phyloP scores from a whole-genome alignment of 139 green algal species.

The Choricystis sp. region DNA sequence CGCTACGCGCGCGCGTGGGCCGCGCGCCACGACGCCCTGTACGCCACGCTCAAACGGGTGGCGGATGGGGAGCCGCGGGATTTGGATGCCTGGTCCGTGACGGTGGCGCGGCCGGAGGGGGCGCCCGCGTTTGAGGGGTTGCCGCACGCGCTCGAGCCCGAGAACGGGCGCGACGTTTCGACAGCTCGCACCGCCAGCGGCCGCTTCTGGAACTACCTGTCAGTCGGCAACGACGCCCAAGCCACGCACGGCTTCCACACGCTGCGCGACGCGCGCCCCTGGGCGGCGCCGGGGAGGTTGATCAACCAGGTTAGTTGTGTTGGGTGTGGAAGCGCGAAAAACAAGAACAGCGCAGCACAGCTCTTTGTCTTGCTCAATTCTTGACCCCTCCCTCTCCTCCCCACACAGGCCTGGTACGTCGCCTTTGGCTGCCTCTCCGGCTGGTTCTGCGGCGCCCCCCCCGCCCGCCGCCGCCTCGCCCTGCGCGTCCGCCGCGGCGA shows the following conservation, averaged over 20 bases:
- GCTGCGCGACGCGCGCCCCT: conserved; percentile 43
- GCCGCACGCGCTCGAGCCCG: conserved; percentile 22
- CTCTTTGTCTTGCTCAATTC: conserved; percentile 24
- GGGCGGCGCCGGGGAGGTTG: conserved; percentile 17
- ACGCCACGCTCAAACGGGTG: conserved; percentile 45
- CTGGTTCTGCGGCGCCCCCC: conserved; percentile 51
- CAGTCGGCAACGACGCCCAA: conserved; percentile 56
- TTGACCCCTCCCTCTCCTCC: not conserved
- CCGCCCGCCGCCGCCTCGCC: conserved; percentile 19
- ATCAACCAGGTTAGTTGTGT: conserved; percentile 62
- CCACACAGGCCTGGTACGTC: not conserved
- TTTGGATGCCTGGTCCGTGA: conserved; percentile 26
- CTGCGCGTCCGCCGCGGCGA: conserved; percentile 15
- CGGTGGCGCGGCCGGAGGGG: conserved; percentile 7
- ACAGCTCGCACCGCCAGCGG: conserved; percentile 2
- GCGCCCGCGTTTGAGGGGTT: conserved; percentile 18
- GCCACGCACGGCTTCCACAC: conserved; percentile 65
- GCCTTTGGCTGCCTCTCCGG: not conserved
- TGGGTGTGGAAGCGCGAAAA: too few species aligned
- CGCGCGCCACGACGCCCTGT: conserved; percentile 21
- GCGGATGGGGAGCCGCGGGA: conserved; percentile 12
- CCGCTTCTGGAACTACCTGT: conserved; percentile 74
- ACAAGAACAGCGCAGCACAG: conserved; percentile 54
- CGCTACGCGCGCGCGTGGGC: conserved; percentile 47
- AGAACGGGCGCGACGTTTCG: not conserved